Percentiles rank a stretch among this genome's conserved stretches.
phyloP scores from a whole-genome alignment of 2,329 filamentous ascomycete genomes.

The Onygena corvina region DNA sequence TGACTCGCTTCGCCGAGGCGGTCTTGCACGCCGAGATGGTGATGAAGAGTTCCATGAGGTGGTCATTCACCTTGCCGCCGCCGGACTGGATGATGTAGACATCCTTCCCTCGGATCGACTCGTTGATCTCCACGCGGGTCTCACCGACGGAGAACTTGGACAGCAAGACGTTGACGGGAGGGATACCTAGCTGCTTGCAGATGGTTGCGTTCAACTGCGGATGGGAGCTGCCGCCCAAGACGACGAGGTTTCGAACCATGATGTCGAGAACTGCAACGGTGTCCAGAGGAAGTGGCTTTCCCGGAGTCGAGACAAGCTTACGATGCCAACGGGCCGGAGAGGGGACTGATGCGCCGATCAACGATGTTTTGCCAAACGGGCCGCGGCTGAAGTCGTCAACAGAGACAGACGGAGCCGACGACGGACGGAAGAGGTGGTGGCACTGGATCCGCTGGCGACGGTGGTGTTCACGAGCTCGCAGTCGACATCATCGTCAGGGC shows the following conservation, averaged over 20 bases:
- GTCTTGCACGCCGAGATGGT: slow-evolving; percentile 97
- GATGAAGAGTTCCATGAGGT: slow-evolving; percentile 92
- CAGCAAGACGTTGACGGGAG: slow-evolving; percentile 71
- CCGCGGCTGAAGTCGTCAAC: slow-evolving; percentile 14
- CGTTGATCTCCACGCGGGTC: slow-evolving; percentile 87
- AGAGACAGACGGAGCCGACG: slow-evolving; percentile 19
- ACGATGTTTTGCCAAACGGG: slow-evolving; percentile 9
- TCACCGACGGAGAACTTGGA: slow-evolving; percentile 92
- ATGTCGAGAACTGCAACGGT: slow-evolving; percentile 13
- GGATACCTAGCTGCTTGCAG: slow-evolving; percentile 76
- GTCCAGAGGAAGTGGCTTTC: slow-evolving; percentile 7
- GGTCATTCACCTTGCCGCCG: slow-evolving; percentile 86
- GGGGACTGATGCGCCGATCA: slow-evolving; percentile 10
- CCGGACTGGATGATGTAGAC: slow-evolving; percentile 97
- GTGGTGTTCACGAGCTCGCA: slow-evolving; percentile 12
- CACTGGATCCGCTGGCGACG: slow-evolving; percentile 19
- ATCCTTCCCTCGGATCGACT: slow-evolving; percentile 95
- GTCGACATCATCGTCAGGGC: slow-evolving; percentile 7
- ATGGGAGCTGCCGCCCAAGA: slow-evolving; percentile 88
- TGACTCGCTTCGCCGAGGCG: slow-evolving; percentile 83
- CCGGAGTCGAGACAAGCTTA: slow-evolving; percentile 10
- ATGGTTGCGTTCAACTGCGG: slow-evolving; percentile 75
- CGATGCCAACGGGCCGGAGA: neutral
- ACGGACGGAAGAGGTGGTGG: neutral
- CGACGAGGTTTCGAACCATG: slow-evolving; percentile 92